Conservation (phyloP, 306 rosid species). For the Psophocarpus tetragonolobus region DNA sequence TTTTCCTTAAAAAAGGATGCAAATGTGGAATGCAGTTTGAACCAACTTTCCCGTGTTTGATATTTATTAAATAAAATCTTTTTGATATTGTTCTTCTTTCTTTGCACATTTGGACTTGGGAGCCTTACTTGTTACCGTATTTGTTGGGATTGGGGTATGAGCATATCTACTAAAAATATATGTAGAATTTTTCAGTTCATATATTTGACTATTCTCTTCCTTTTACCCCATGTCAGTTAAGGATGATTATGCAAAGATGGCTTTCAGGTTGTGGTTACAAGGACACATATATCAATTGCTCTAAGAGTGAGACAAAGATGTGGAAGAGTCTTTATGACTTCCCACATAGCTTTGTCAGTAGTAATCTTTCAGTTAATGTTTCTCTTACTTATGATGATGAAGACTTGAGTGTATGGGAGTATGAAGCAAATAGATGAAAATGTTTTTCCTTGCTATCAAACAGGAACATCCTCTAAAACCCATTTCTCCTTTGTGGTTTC, state of each 20-base stretch:
- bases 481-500: constrained; percentile 24
- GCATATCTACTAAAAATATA: neutral
- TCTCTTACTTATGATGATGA: constrained; percentile 68
- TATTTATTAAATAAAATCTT: constrained; percentile 3
- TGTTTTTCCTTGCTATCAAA: constrained; percentile 69
- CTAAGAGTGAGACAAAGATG: constrained; percentile 49
- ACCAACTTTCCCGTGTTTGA: neutral
- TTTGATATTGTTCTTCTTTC: constrained; percentile 4
- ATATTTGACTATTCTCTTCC: constrained; percentile 33
- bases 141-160: neutral
- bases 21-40: neutral
- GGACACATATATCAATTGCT: constrained; percentile 56
- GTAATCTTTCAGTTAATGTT: constrained; percentile 35
- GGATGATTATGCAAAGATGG: constrained; percentile 67
- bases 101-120: constrained; percentile 20
- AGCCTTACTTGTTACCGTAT: constrained; percentile 8
- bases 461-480: constrained; percentile 62
- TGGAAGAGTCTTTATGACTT: constrained; percentile 66
- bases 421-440: constrained; percentile 79
- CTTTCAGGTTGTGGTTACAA: constrained; percentile 69
- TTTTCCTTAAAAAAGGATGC: constrained; percentile 2
- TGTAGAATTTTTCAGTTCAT: constrained; percentile 26
- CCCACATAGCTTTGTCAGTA: constrained; percentile 58
- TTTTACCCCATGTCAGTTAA: constrained; percentile 59
- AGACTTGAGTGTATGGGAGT: constrained; percentile 83